Percentiles rank a stretch among this genome's conserved stretches.
Evolutionary conservation across 805 yeast genomes (phyloP).

Genomic region (Pachysolen tannophilus): DNA sequence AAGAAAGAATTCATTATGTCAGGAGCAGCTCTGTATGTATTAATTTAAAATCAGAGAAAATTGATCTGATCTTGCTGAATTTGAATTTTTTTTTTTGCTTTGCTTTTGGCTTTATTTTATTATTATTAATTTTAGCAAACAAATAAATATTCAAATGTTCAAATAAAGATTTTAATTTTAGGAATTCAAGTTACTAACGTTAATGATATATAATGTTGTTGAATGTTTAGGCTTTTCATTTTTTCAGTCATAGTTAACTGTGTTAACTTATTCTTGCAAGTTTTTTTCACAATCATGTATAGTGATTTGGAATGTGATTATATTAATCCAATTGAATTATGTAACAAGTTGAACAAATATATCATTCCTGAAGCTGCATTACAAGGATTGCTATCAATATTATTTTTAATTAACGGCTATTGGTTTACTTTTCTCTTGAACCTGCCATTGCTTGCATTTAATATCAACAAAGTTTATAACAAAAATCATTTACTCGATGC

Average conservation of each 20-base stretch:
- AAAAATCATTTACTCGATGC: conserved; percentile 90
- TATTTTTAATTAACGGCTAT: conserved; percentile 80
- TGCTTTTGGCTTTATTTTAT: no score
- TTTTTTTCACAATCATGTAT: conserved; percentile 91
- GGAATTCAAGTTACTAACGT: no score
- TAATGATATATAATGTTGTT: no score
- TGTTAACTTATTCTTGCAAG: conserved; percentile 82
- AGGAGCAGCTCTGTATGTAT: no score
- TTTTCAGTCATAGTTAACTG: conserved; percentile 81
- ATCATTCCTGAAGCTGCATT: conserved; percentile 84
- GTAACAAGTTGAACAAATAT: conserved; percentile 85
- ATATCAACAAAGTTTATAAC: conserved; percentile 68
- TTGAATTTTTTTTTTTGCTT: no score
- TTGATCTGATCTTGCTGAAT: no score
- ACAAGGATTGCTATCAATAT: conserved; percentile 61
- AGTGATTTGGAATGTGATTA: conserved; percentile 94
- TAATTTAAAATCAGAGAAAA: no score
- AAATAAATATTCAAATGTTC: no score
- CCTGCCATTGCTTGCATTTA: conserved; percentile 78
- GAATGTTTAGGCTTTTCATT: conserved; percentile 64
- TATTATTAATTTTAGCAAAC: no score
- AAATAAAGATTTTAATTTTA: no score
- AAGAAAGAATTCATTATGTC: no score
- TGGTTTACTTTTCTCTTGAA: conserved; percentile 86
- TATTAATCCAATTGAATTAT: conserved; percentile 94